Base-by-base conservation (phyloP, 768 basidiomycete genomes). In the Rossbeevera mucosa region DNA sequence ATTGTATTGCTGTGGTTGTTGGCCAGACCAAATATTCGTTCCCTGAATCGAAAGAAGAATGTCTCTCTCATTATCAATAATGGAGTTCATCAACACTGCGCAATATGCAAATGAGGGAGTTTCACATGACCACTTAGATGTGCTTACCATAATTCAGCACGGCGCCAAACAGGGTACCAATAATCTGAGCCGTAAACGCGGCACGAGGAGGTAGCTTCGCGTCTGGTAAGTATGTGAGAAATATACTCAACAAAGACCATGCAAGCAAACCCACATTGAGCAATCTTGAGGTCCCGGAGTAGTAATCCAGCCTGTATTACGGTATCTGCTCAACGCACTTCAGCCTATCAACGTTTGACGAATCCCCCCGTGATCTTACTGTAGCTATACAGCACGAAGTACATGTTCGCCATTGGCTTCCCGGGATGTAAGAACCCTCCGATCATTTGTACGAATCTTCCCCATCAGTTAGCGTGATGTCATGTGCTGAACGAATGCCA, bases 161-260 rank as follows among this genome's bases (percentile, higher is more conserved):
- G 2, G 67, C 68, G 21, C 64, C 64, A 0, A 62, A 40, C 21
- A 65, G 50, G 5, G 64, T 64, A 16, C 64, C 64, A 16, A 61
- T 53, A n/a, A 84, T 71, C 59, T 86, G 85, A 7, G 81, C 80
- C 9, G 80, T 62, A 65, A 86, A 83, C 69, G 84, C 81, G 33
- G 77, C 74, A 13, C 84, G 80, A 21, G 85, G 83, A 24, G 86
- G 83, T 40, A 88, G 77, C 65, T 86, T 85, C 1, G 79, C 57
- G 51, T 59, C 76, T 59, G 2, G 71, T 75, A 47, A 78, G 43
- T 25, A 9, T 41, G 22, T 38, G 20, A 24, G 25, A 36, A 75
- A 63, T 76, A 73, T 65, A 74, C 74, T 42, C 73, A 73, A 67
- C 65, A 44, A 22, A 44, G n/a, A 9, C 33, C 22, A 24, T 41